A percentile compares a stretch with the other conserved stretches of the same genome.
Evolutionary conservation across 306 rosid genomes (phyloP).

Genomic region (Mucuna pruriens): DNA sequence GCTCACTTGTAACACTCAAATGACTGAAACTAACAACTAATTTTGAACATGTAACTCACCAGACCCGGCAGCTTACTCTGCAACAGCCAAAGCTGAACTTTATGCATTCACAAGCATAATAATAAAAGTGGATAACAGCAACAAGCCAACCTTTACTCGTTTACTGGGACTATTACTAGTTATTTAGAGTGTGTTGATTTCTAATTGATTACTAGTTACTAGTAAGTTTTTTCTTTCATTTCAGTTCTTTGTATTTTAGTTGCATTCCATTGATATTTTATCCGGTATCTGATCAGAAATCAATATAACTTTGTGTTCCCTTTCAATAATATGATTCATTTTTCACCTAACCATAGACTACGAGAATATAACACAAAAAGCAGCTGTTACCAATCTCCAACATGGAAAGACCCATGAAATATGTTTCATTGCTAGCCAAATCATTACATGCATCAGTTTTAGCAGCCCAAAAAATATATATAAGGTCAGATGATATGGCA

Average conservation of each 20-base stretch:
- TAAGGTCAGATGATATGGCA: conserved; percentile 19
- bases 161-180: neutral
- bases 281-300: neutral
- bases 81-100: neutral
- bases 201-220: neutral
- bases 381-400: neutral
- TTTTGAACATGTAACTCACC: neutral
- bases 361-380: neutral
- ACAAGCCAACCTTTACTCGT: neutral
- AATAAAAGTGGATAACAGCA: neutral
- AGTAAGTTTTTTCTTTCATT: neutral
- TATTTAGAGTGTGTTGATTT: neutral
- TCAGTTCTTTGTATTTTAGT: neutral
- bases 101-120: neutral
- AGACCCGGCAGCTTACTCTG: neutral
- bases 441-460: conserved; percentile 14
- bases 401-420: neutral
- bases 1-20: neutral
- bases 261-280: neutral
- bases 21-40: neutral
- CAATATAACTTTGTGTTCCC: neutral
- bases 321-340: neutral
- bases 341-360: neutral
- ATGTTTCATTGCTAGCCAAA: neutral
- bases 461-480: neutral